Evolutionary conservation across 2,329 filamentous ascomycete genomes (phyloP).

Genomic region (Curvularia sp.): DNA sequence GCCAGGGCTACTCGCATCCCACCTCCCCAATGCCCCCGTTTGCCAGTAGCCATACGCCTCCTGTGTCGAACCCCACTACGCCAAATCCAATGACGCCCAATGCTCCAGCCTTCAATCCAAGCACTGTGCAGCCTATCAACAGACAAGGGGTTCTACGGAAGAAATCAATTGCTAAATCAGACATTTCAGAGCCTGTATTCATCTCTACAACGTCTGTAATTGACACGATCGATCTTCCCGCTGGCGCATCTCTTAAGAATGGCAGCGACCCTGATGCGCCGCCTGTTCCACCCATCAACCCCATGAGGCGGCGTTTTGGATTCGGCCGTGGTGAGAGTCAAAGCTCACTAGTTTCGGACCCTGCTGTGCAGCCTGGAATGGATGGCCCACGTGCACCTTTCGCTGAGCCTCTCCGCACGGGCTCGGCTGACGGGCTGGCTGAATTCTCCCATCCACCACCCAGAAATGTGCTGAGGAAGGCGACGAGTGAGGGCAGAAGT

Average conservation of each 20-base stretch:
- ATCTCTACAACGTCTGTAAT: constrained; percentile 64
- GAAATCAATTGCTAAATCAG: constrained; percentile 65
- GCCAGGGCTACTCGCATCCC: constrained; percentile 47
- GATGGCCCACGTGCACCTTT: constrained; percentile 44
- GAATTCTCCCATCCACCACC: constrained; percentile 42
- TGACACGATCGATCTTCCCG: constrained; percentile 64
- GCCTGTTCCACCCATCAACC: constrained; percentile 67
- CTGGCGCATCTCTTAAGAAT: constrained; percentile 63
- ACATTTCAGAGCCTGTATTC: constrained; percentile 67
- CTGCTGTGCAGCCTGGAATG: constrained; percentile 49
- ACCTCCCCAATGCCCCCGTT: constrained; percentile 58
- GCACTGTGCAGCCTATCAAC: constrained; percentile 37
- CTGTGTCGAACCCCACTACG: constrained; percentile 57
- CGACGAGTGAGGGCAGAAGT: constrained; percentile 59
- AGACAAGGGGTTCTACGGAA: constrained; percentile 56
- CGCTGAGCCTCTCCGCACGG: constrained; percentile 50
- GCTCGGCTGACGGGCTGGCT: constrained; percentile 55
- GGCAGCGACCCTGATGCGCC: constrained; percentile 51
- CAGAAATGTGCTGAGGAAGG: constrained; percentile 56
- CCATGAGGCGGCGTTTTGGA: constrained; percentile 61
- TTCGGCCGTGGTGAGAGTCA: constrained; percentile 51
- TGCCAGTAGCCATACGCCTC: constrained; percentile 62
- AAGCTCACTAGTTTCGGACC: constrained; percentile 37
- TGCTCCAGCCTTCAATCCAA: constrained; percentile 43
- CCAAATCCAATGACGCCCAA: constrained; percentile 51